Evolutionary conservation across 1,284 basidiomycete species (phyloP).

Genomic region (Cryptococcus floricola): DNA sequence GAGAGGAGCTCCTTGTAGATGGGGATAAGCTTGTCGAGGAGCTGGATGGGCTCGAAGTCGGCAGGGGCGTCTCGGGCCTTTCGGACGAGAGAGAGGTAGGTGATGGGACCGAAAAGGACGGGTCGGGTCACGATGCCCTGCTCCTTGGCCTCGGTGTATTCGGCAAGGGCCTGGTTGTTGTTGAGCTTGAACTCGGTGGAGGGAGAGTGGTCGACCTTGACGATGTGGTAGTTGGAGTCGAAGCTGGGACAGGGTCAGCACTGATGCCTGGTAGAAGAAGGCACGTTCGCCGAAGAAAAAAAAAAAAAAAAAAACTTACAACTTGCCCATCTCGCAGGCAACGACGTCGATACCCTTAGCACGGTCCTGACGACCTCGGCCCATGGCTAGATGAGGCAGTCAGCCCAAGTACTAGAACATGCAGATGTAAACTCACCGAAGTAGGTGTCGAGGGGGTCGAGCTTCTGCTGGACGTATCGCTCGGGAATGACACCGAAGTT

Average conservation of each 20-base stretch:
- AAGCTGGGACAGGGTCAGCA: slow-evolving; percentile 61
- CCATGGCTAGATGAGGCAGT: slow-evolving; percentile 61
- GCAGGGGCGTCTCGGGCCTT: slow-evolving; percentile 77
- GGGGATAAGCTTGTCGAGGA: slow-evolving; percentile 83
- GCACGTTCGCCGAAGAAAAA: not conserved
- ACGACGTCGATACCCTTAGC: slow-evolving; percentile 88
- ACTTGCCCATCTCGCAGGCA: slow-evolving; percentile 99
- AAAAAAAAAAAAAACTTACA: slow-evolving; percentile 61
- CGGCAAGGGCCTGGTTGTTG: slow-evolving; percentile 91
- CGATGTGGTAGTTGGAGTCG: slow-evolving; percentile 99
- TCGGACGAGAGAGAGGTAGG: slow-evolving; percentile 94
- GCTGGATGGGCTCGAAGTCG: slow-evolving; percentile 84
- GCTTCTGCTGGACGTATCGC: slow-evolving; percentile 82
- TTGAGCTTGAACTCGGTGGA: slow-evolving; percentile 90
- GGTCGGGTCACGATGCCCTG: slow-evolving; percentile 89
- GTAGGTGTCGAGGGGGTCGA: slow-evolving; percentile 90
- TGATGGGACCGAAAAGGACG: slow-evolving; percentile 92
- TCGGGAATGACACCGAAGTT: slow-evolving; percentile 96
- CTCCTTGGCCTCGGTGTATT: slow-evolving; percentile 92
- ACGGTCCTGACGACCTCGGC: slow-evolving; percentile 89
- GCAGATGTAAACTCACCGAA: slow-evolving; percentile 55
- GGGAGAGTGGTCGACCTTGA: slow-evolving; percentile 95
- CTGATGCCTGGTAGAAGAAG: not conserved
- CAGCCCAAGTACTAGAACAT: not conserved
- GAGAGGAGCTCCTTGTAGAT: slow-evolving; percentile 88